Percentiles rank a stretch among this genome's conserved stretches.
Evolutionary conservation across 148 eudicot species (phyloP).

Genomic region (Rhododendron ovatum): DNA sequence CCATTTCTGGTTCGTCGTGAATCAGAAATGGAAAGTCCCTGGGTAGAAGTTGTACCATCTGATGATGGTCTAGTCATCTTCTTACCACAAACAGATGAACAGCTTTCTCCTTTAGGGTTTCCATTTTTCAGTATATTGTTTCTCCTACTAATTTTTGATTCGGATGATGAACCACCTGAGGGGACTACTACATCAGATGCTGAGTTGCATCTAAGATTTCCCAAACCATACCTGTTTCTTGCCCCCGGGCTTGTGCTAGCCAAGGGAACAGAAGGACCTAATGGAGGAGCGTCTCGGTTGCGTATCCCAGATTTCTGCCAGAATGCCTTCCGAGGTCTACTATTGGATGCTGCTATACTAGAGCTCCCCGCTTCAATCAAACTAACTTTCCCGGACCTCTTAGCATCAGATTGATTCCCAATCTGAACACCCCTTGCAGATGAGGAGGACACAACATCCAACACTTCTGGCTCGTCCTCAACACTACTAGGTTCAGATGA

Average conservation of each 20-base stretch:
- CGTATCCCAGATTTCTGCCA: slow-evolving; percentile 36
- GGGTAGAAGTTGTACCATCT: slow-evolving; percentile 23
- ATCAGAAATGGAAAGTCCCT: slow-evolving; percentile 52
- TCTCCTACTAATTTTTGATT: slow-evolving; percentile 35
- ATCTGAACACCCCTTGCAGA: slow-evolving; percentile 23
- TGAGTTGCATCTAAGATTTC: slow-evolving; percentile 55
- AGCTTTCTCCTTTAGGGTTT: slow-evolving; percentile 54
- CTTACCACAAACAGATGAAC: slow-evolving; percentile 53
- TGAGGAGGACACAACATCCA: slow-evolving; percentile 20
- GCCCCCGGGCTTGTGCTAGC: slow-evolving; percentile 26
- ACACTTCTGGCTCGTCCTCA: slow-evolving; percentile 34
- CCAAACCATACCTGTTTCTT: slow-evolving; percentile 25
- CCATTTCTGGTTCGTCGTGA: slow-evolving; percentile 36
- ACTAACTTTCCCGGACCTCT: slow-evolving; percentile 20
- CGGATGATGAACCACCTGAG: slow-evolving; percentile 46
- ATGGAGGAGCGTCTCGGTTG: slow-evolving; percentile 28
- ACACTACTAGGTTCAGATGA: slow-evolving; percentile 39
- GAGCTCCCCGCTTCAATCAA: slow-evolving; percentile 37
- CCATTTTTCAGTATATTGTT: slow-evolving; percentile 55
- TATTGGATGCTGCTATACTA: slow-evolving; percentile 26
- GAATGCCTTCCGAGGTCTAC: slow-evolving; percentile 32
- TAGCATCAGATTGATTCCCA: slow-evolving; percentile 16
- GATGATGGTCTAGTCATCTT: slow-evolving; percentile 34
- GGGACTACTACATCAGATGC: slow-evolving; percentile 42
- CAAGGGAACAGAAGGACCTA: slow-evolving; percentile 32